Conservation (phyloP, 805 yeast species). For the Pichia pseudocactophila region DNA sequence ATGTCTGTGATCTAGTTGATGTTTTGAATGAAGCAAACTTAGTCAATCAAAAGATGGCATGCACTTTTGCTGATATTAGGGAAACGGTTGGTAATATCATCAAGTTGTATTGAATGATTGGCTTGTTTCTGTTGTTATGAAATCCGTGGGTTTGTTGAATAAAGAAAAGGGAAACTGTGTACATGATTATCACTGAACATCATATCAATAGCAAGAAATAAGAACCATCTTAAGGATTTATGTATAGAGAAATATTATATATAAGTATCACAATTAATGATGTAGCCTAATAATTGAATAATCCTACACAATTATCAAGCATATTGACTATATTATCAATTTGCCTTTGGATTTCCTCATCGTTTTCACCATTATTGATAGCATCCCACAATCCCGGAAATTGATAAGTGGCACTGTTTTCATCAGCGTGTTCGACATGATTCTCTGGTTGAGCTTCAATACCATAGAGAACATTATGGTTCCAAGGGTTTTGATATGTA, state of each 20-base stretch:
- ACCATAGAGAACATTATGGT: slow-evolving; percentile 60
- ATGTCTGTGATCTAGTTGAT: slow-evolving; percentile 18
- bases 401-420: slow-evolving; percentile 42
- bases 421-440: slow-evolving; percentile 40
- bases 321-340: slow-evolving; percentile 34
- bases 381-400: slow-evolving; percentile 76
- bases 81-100: neutral
- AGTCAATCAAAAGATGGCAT: slow-evolving; percentile 11
- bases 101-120: neutral
- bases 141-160: no score
- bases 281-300: slow-evolving; percentile 13
- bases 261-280: neutral
- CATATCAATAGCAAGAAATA: no score
- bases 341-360: slow-evolving; percentile 41
- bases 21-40: slow-evolving; percentile 13
- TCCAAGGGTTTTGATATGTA: slow-evolving; percentile 50
- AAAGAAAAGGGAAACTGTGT: no score
- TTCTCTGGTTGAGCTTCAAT: slow-evolving; percentile 51
- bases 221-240: no score
- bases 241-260: neutral
- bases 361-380: slow-evolving; percentile 39
- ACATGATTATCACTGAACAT: no score
- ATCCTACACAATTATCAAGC: slow-evolving; percentile 21
- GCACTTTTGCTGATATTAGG: neutral
- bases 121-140: no score